Evolutionary conservation across 2,329 filamentous ascomycete species (phyloP).

Genomic region (Pyricularia sp.): DNA sequence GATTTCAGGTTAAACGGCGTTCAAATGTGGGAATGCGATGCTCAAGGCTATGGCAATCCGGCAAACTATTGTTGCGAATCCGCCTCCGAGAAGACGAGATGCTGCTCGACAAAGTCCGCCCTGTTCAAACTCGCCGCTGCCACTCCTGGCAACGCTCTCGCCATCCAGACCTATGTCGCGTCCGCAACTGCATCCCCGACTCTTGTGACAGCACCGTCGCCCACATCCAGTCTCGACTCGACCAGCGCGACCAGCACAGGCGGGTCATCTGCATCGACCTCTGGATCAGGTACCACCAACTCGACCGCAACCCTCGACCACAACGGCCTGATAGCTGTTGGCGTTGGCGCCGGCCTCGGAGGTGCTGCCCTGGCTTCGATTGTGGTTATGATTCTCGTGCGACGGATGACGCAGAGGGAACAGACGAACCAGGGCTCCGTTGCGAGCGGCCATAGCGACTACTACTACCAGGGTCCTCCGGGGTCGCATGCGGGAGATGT

Average conservation of each 20-base stretch:
- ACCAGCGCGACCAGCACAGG: background rate
- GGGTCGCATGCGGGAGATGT: background rate
- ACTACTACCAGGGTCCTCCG: background rate
- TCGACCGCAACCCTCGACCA: background rate
- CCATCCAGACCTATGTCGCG: slow-evolving; percentile 6
- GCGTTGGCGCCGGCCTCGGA: background rate
- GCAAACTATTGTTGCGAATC: slow-evolving; percentile 10
- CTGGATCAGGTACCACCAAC: background rate
- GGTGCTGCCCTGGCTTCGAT: background rate
- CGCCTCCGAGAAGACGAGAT: slow-evolving; percentile 7
- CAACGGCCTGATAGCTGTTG: background rate
- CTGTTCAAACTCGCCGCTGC: slow-evolving; percentile 7
- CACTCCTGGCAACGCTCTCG: slow-evolving; percentile 7
- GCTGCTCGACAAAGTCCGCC: slow-evolving; percentile 7
- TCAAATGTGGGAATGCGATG: slow-evolving; percentile 9
- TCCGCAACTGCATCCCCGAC: background rate
- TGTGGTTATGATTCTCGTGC: background rate
- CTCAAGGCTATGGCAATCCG: slow-evolving; percentile 6
- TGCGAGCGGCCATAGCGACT: background rate
- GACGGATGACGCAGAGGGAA: background rate
- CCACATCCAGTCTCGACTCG: background rate
- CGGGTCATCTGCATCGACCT: background rate
- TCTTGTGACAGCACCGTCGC: background rate
- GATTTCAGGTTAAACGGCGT: slow-evolving; percentile 7
- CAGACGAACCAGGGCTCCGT: background rate